phyloP scores from a whole-genome alignment of 495 filamentous ascomycete genomes.

The Halenospora varia region DNA sequence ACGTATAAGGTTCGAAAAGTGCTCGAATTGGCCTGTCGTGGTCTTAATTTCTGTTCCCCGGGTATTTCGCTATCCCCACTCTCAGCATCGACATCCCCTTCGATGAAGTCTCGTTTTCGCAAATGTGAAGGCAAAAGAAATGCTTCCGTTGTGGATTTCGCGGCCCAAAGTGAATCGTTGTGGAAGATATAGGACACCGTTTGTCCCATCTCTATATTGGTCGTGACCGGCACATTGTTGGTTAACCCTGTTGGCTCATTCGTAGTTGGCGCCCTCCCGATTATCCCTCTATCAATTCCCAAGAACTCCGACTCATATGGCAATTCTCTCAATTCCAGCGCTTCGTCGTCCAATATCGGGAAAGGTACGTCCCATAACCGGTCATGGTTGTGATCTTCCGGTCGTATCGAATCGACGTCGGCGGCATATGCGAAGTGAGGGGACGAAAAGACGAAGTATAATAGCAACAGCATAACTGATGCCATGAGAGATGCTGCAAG shows the following conservation, averaged over 20 bases:
- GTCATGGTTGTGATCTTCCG: constrained; percentile 43
- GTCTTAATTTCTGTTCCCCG: background rate
- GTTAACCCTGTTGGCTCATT: constrained; percentile 38
- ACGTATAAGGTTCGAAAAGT: constrained; percentile 58
- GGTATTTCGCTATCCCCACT: background rate
- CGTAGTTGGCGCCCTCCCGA: constrained; percentile 53
- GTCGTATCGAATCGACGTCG: constrained; percentile 34
- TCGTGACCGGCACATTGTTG: constrained; percentile 57
- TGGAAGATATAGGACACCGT: constrained; percentile 54
- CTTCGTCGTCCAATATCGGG: constrained; percentile 34
- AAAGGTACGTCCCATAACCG: constrained; percentile 29
- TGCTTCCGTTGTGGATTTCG: constrained; percentile 24
- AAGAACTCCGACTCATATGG: constrained; percentile 27
- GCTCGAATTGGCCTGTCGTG: constrained; percentile 12
- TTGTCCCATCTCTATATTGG: constrained; percentile 54
- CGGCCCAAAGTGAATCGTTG: constrained; percentile 36
- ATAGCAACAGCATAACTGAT: constrained; percentile 46
- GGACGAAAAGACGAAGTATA: constrained; percentile 52
- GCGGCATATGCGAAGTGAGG: constrained; percentile 56
- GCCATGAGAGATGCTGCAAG: constrained; percentile 60
- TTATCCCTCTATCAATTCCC: constrained; percentile 52
- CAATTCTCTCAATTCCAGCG: constrained; percentile 25
- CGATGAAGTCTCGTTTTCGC: constrained; percentile 4
- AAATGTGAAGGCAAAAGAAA: constrained; percentile 35
- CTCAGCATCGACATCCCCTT: background rate